A percentile compares a stretch with the other conserved stretches of the same genome.
Evolutionary conservation across 192 early-diverging fungal genomes (phyloP).

Genomic region (Podochytrium sp.): DNA sequence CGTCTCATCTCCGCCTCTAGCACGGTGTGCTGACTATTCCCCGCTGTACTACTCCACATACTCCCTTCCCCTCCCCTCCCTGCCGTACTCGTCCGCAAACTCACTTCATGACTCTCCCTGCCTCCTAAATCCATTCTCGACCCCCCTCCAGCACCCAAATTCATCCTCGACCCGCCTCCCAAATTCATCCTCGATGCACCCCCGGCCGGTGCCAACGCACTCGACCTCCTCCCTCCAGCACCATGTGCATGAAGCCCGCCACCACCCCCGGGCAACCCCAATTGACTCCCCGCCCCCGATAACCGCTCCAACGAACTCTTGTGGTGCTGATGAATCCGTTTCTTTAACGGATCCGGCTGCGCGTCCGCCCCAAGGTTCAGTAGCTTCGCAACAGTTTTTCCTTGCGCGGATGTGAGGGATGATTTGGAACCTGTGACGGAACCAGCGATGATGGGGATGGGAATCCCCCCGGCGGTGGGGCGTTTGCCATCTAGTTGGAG

Average conservation of each 20-base stretch:
- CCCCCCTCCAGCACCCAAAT: neutral
- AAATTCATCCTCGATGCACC: neutral
- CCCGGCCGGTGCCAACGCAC: neutral
- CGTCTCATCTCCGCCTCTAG: neutral
- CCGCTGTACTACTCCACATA: neutral
- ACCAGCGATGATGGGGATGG: conserved; percentile 23
- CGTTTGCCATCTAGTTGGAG: conserved; percentile 16
- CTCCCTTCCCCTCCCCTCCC: neutral
- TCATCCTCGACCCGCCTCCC: neutral
- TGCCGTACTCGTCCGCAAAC: neutral
- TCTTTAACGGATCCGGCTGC: neutral
- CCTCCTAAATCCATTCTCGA: too few species aligned
- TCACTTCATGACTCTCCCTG: neutral
- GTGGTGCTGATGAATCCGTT: conserved; percentile 10
- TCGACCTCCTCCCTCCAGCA: neutral
- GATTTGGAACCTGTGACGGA: neutral
- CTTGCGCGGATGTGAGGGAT: conserved; percentile 18
- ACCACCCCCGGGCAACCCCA: neutral
- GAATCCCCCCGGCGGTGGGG: neutral
- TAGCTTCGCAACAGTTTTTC: conserved; percentile 24
- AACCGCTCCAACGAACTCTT: conserved; percentile 2
- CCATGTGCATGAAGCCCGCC: too few species aligned
- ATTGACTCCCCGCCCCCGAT: neutral
- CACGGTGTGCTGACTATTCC: neutral
- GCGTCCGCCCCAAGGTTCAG: conserved; percentile 23